These are phyloP conservation scores for Stevia rebaudiana DNA, from an alignment of 140 eudicot species.

Conservation along the genomic window DNA sequence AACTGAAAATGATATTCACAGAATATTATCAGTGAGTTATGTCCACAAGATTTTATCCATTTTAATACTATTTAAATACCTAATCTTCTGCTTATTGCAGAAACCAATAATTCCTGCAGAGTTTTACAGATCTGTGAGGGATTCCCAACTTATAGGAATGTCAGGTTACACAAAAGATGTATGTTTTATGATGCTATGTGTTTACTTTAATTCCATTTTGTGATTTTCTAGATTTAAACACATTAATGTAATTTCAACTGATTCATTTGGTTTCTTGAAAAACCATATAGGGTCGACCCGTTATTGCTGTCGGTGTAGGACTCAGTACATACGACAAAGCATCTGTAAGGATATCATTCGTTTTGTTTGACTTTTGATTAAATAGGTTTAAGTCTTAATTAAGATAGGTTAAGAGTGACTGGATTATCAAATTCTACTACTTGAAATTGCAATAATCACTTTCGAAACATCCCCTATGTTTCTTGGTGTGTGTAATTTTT, in stretches of 20 bases:
- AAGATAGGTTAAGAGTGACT: background rate
- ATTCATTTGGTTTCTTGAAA: background rate
- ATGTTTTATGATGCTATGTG: slow-evolving; percentile 4
- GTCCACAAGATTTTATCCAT: background rate
- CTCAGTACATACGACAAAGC: slow-evolving; percentile 97
- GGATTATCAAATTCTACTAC: background rate
- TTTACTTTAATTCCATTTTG: background rate
- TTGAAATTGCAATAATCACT: background rate
- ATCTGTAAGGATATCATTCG: slow-evolving; percentile 60
- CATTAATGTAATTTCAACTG: background rate
- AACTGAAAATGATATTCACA: slow-evolving; percentile 83
- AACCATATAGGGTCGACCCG: slow-evolving; percentile 77
- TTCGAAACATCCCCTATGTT: background rate
- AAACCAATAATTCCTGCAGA: slow-evolving; percentile 83
- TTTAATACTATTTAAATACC: background rate
- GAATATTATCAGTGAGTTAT: slow-evolving; percentile 66
- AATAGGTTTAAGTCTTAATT: background rate
- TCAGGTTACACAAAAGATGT: slow-evolving; percentile 94
- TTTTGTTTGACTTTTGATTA: background rate
- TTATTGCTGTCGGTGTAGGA: slow-evolving; percentile 90
- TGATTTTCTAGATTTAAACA: background rate
- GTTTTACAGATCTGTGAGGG: slow-evolving; percentile 69
- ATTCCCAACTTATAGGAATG: slow-evolving; percentile 88
- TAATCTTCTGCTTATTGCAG: slow-evolving; percentile 37
- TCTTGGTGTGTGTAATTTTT: background rate